These are phyloP conservation scores for Backusella tarrabulga DNA, from an alignment of 192 early-diverging fungal species.

Conservation along the genomic window DNA sequence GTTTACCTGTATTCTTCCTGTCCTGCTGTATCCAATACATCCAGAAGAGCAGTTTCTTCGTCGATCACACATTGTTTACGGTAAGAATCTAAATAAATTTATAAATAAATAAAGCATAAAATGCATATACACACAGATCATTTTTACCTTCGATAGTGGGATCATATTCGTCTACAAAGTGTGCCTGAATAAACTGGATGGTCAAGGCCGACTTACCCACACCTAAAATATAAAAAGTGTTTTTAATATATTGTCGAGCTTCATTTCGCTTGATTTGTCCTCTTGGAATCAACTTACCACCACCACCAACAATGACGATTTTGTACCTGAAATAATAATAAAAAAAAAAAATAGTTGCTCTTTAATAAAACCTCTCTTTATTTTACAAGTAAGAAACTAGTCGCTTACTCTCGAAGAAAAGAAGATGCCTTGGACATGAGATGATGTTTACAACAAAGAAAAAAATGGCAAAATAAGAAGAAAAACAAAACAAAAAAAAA, in stretches of 20 bases:
- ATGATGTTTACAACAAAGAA: slow-evolving; percentile 1
- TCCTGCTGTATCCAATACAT: slow-evolving; percentile 95
- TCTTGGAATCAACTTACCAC: slow-evolving; percentile 32
- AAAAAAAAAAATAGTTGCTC: not conserved
- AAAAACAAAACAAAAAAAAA: slow-evolving; percentile 6
- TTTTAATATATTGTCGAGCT: not conserved
- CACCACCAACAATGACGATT: slow-evolving; percentile 59
- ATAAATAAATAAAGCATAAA: not conserved
- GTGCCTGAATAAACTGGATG: slow-evolving; percentile 78
- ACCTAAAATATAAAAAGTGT: slow-evolving; percentile 21
- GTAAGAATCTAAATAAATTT: slow-evolving; percentile 76
- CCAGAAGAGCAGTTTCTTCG: slow-evolving; percentile 82
- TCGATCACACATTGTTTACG: slow-evolving; percentile 97
- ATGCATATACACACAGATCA: not conserved
- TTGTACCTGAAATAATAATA: slow-evolving; percentile 44
- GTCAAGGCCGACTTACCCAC: slow-evolving; percentile 83
- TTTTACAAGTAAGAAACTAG: not conserved
- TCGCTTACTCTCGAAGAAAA: slow-evolving; percentile 35
- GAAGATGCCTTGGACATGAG: slow-evolving; percentile 39
- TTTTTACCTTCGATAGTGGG: slow-evolving; percentile 83
- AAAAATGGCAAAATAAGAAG: not conserved
- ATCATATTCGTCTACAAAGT: slow-evolving; percentile 91
- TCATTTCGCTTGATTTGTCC: not conserved
- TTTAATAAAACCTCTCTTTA: not conserved
- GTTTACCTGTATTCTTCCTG: slow-evolving; percentile 83